Percentiles rank a stretch among this genome's conserved stretches.
Conservation (phyloP, 2,329 filamentous ascomycete genomes). For the Xenoacremonium recifei region DNA sequence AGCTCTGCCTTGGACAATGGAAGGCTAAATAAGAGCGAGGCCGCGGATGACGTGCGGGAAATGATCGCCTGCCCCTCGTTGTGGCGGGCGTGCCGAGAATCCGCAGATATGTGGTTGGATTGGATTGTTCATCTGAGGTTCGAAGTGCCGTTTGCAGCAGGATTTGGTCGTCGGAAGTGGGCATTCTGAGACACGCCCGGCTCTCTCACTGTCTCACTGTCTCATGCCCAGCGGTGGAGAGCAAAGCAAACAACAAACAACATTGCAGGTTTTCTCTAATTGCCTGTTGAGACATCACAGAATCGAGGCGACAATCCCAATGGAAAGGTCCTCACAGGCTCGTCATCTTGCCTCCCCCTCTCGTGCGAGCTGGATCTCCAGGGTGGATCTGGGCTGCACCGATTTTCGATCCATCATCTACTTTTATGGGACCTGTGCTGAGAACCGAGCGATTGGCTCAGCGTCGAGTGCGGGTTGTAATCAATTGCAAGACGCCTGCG, state of each 20-base stretch:
- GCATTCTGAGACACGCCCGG: conserved; percentile 16
- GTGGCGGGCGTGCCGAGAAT: not conserved
- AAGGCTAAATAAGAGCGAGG: not conserved
- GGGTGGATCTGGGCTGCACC: conserved; percentile 24
- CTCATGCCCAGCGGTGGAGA: conserved; percentile 13
- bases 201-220: conserved; percentile 16
- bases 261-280: too few species aligned
- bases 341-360: not conserved
- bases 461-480: too few species aligned
- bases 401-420: conserved; percentile 14
- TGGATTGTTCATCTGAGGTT: not conserved
- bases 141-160: conserved; percentile 13
- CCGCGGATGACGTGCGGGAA: not conserved
- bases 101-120: not conserved
- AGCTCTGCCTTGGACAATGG: too few species aligned
- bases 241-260: conserved; percentile 6
- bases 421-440: too few species aligned
- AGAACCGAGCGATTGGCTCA: conserved; percentile 9
- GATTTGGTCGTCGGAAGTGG: conserved; percentile 6
- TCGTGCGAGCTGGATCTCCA: conserved; percentile 14
- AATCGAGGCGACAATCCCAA: not conserved
- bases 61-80: not conserved
- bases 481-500: not conserved
- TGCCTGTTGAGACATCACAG: too few species aligned
- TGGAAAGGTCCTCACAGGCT: not conserved